Percentiles rank a stretch among this genome's conserved stretches.
phyloP scores from a whole-genome alignment of 441 rosid genomes.

The Gossypium schwendimanii region DNA sequence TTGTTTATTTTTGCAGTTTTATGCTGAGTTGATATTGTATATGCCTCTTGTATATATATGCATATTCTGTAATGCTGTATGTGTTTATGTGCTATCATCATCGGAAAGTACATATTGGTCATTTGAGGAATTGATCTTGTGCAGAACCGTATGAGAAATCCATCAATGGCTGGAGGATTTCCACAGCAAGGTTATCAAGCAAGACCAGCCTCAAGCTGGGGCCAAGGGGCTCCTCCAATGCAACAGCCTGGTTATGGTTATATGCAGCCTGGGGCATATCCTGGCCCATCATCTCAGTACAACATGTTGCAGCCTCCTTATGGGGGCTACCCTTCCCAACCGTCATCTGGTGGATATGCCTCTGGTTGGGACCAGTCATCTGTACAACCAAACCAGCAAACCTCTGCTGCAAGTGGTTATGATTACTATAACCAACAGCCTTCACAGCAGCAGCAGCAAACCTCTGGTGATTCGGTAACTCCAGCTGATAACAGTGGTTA shows the following conservation, averaged over 20 bases:
- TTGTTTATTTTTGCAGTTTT: conserved; percentile 29
- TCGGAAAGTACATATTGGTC: conserved; percentile 26
- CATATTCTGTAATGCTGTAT: conserved; percentile 16
- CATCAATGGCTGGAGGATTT: conserved; percentile 81
- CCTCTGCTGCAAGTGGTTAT: conserved; percentile 58
- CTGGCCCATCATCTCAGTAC: conserved; percentile 65
- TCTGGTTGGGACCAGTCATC: conserved; percentile 80
- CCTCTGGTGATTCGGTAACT: conserved; percentile 51
- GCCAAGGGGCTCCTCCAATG: conserved; percentile 58
- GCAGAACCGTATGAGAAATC: conserved; percentile 85
- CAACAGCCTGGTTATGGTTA: conserved; percentile 85
- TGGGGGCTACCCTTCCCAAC: conserved; percentile 71
- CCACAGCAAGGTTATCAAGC: conserved; percentile 82
- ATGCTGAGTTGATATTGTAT: conserved; percentile 21
- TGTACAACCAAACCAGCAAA: conserved; percentile 55
- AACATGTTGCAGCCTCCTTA: conserved; percentile 65
- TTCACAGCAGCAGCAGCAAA: conserved; percentile 42
- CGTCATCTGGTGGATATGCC: conserved; percentile 63
- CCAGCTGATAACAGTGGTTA: conserved; percentile 59
- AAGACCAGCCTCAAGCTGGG: conserved; percentile 74
- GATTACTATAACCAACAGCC: conserved; percentile 81
- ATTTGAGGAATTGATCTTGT: conserved; percentile 27
- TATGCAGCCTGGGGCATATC: conserved; percentile 77
- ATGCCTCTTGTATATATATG: conserved; percentile 5
- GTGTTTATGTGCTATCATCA: conserved; percentile 15